Base-by-base conservation (phyloP, 1,284 basidiomycete species). In the Trichosporon ovoides region DNA sequence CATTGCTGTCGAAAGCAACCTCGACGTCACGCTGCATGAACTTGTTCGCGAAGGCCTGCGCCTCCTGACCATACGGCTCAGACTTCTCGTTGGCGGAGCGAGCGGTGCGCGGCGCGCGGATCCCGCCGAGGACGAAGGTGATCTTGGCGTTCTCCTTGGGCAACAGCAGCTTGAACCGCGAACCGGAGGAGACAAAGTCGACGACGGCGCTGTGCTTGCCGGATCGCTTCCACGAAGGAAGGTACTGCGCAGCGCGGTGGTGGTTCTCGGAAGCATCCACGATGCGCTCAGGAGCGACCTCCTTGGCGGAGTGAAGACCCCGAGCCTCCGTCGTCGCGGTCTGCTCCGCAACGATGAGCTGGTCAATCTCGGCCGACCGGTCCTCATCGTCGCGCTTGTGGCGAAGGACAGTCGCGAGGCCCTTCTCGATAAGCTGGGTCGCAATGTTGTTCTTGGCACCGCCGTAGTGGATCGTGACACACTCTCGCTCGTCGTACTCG, bases 21-120 rank as follows among this genome's bases (percentile, higher is more conserved):
- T 98, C 95, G 14, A 93, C 87, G 69, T 98, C 96, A 22, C 94
- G 85, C 76, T 98, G 96, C 85, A 97, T 87, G 69, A 88, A 92
- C 59, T 83, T 83, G 50, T 85, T 84, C 3, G 90, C 83, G 68
- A 90, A 98, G 40, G 90, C 88, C 7, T 85, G 80, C 2, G 92
- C 85, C 74, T 98, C 94, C 1, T 77, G 68, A 7, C 94, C 95
- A 72, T 82, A 97, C 2, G 93, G 90, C 72, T 98, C 95, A 59
- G 86, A 82, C 78, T 92, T 92, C 68, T 98, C 95, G 16, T 83
- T 85, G 0, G 87, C 65, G 70, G 86, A 91, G 43, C 91, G 84
- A 18, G 88, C 87, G 1, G 88, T 84, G 38, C 90, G 85, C 37
- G 91, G 91, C 1, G 90, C 85, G 52, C 89, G 86, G 65, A 94